phyloP scores from a whole-genome alignment of 495 filamentous ascomycete genomes.

The Aspergillus olivimuriae region DNA sequence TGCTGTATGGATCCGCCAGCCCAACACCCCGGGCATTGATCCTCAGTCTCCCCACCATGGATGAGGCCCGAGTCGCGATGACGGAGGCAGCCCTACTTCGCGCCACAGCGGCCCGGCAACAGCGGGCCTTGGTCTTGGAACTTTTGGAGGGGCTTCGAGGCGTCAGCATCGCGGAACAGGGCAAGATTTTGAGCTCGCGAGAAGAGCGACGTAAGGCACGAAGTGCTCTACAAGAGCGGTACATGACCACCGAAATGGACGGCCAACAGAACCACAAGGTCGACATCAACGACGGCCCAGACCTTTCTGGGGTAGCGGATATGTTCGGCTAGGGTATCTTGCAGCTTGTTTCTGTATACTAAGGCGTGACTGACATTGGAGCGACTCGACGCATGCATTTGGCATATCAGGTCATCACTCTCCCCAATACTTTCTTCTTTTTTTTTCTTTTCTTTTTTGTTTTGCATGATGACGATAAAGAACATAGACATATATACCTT shows the following conservation, averaged over 20 bases:
- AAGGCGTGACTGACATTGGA: no score
- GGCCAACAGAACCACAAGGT: constrained; percentile 38
- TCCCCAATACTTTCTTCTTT: neutral
- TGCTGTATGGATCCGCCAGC: constrained; percentile 61
- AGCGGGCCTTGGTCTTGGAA: constrained; percentile 79
- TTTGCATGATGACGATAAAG: neutral
- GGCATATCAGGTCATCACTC: neutral
- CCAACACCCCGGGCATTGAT: constrained; percentile 46
- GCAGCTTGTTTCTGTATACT: constrained; percentile 8
- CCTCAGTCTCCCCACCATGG: constrained; percentile 52
- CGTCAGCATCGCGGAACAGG: constrained; percentile 86
- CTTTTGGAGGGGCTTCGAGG: constrained; percentile 80
- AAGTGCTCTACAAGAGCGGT: constrained; percentile 49
- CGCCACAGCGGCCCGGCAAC: constrained; percentile 64
- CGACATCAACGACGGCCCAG: constrained; percentile 52
- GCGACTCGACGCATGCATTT: constrained; percentile 7
- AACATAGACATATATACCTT: constrained; percentile 3
- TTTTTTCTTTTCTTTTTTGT: neutral
- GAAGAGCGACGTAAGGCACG: constrained; percentile 47
- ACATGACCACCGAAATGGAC: constrained; percentile 46
- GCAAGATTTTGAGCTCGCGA: constrained; percentile 58
- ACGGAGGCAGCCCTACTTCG: constrained; percentile 48
- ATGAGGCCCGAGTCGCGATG: constrained; percentile 34
- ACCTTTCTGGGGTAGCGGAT: constrained; percentile 59
- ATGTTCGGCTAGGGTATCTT: constrained; percentile 49